These are phyloP conservation scores for Penicillium herquei DNA, from an alignment of 495 filamentous ascomycete genomes.

Conservation along the genomic window DNA sequence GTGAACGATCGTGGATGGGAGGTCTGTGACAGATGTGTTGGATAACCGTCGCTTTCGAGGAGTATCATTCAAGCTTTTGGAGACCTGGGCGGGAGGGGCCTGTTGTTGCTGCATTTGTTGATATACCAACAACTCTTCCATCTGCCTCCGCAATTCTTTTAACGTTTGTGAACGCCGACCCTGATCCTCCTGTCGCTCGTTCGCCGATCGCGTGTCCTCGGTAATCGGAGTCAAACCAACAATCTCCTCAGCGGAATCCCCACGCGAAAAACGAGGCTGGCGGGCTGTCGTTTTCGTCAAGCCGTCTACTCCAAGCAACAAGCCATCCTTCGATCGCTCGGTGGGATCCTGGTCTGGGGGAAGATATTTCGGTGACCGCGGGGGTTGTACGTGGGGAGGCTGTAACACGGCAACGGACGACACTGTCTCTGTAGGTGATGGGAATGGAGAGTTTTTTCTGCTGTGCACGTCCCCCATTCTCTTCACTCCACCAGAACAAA, in stretches of 20 bases:
- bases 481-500: conserved; percentile 33
- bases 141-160: conserved; percentile 43
- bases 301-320: conserved; percentile 18
- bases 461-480: conserved; percentile 40
- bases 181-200: conserved; percentile 31
- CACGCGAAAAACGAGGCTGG: conserved; percentile 25
- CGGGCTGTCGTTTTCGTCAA: conserved; percentile 10
- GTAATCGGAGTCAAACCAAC: conserved; percentile 20
- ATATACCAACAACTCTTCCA: conserved; percentile 48
- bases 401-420: conserved; percentile 29
- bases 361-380: conserved; percentile 24
- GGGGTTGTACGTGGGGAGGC: conserved; percentile 27
- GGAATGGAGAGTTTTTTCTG: conserved; percentile 43
- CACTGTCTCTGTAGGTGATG: conserved; percentile 42
- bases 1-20: conserved; percentile 13
- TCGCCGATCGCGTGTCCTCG: conserved; percentile 27
- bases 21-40: conserved; percentile 25
- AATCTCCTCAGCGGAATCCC: conserved; percentile 23
- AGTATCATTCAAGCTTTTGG: conserved; percentile 21
- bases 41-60: conserved; percentile 36
- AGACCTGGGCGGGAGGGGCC: conserved; percentile 18
- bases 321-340: conserved; percentile 18
- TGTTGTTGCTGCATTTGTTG: conserved; percentile 43
- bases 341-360: conserved; percentile 17
- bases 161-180: conserved; percentile 41